Evolutionary conservation across 2,329 filamentous ascomycete genomes (phyloP).

Genomic region (Metarhizium album): DNA sequence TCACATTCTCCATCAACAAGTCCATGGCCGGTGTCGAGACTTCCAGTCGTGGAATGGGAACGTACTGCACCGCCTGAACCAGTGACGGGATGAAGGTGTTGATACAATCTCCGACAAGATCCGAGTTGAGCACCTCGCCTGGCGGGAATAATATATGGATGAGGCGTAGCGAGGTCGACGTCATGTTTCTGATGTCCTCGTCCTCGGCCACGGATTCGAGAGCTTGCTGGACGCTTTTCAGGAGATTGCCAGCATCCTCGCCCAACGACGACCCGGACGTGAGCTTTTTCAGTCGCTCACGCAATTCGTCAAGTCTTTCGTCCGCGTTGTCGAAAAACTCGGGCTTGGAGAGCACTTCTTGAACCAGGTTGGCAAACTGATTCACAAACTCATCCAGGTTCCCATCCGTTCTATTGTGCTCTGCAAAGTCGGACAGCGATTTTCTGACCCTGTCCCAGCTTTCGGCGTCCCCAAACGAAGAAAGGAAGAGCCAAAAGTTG

Average conservation of each 20-base stretch:
- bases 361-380: slow-evolving; percentile 62
- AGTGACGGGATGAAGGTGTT: slow-evolving; percentile 73
- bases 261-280: slow-evolving; percentile 57
- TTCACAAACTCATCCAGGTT: slow-evolving; percentile 71
- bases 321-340: slow-evolving; percentile 72
- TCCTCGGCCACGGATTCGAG: slow-evolving; percentile 61
- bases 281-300: slow-evolving; percentile 49
- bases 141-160: slow-evolving; percentile 58
- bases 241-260: slow-evolving; percentile 60
- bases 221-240: slow-evolving; percentile 58
- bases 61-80: slow-evolving; percentile 68
- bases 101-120: slow-evolving; percentile 63
- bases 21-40: slow-evolving; percentile 75
- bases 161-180: slow-evolving; percentile 56
- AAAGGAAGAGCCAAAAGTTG: slow-evolving; percentile 73
- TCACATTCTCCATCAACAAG: slow-evolving; percentile 78
- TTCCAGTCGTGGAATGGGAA: slow-evolving; percentile 87
- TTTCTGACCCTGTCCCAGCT: slow-evolving; percentile 68
- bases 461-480: slow-evolving; percentile 62
- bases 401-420: slow-evolving; percentile 65
- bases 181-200: slow-evolving; percentile 57
- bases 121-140: slow-evolving; percentile 53
- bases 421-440: slow-evolving; percentile 58
- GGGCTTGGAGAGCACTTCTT: slow-evolving; percentile 76
- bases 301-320: slow-evolving; percentile 38